A percentile compares a stretch with the other conserved stretches of the same genome.
phyloP scores from a whole-genome alignment of 2,329 filamentous ascomycete genomes.

The Xylariaceae sp. region DNA sequence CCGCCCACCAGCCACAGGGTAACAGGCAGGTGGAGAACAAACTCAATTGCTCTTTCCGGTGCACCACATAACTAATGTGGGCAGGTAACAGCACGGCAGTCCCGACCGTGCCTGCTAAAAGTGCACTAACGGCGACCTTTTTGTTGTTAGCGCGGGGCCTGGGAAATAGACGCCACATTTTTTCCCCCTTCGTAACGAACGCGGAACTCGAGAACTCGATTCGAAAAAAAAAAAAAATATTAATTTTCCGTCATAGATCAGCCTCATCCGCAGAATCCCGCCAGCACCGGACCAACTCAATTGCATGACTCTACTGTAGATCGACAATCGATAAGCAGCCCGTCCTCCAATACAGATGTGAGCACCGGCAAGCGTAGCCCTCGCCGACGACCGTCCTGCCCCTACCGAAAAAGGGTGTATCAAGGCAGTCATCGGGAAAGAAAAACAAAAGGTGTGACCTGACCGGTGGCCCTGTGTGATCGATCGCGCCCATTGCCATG shows the following conservation, averaged over 20 bases:
- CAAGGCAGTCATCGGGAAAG: not conserved
- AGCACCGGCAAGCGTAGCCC: conserved; percentile 1
- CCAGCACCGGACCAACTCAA: conserved; percentile 8
- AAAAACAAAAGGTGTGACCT: conserved; percentile 8
- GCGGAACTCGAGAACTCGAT: conserved; percentile 13
- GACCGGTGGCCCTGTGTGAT: conserved; percentile 13
- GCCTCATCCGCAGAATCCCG: not conserved
- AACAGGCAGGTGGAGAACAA: conserved; percentile 6
- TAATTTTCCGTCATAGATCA: conserved; percentile 12
- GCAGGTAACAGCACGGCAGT: conserved; percentile 9
- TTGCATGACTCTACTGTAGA: conserved; percentile 5
- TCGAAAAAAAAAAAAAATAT: conserved; percentile 18
- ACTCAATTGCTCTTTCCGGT: conserved; percentile 13
- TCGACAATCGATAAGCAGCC: not conserved
- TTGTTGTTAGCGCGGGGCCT: conserved; percentile 19
- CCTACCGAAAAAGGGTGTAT: not conserved
- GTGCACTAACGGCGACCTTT: conserved; percentile 12
- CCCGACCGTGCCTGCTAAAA: not conserved
- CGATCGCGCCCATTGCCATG: conserved; percentile 26
- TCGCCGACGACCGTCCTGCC: not conserved
- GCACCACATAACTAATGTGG: not conserved
- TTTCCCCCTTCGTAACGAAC: conserved; percentile 16
- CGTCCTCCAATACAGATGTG: conserved; percentile 10
- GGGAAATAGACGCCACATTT: conserved; percentile 20
- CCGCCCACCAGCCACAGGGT: conserved; percentile 15